Base-by-base conservation (phyloP, 257 asterid species). In the Catharanthus roseus region DNA sequence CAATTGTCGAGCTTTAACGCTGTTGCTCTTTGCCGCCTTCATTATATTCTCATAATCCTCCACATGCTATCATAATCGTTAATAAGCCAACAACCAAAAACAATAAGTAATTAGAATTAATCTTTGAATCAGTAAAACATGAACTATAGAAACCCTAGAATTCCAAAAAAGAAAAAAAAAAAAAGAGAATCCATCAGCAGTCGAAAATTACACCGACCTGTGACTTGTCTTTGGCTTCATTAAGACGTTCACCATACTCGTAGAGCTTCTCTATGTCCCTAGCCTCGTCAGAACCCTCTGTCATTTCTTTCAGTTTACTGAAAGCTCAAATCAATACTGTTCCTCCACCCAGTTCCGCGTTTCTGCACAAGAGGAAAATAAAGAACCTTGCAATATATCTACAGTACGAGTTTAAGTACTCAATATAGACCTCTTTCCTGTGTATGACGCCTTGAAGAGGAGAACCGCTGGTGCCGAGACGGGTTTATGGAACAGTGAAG, bases 201-300 rank as follows among this genome's bases (percentile, higher is more conserved):
- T 53, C 29, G 6, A 70, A 72, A 74, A 74, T n/a, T 69, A 61
- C 67, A 64, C 31, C 77, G 53, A 88, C 98, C 98, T 86, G 86
- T 41, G 92, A 88, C 87, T 90, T 92, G 84, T 92, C 98, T 81
- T 90, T 90, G 78, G 84, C 87, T 75, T 86, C 93, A 74, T 77
- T 90, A 75, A 92, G 96, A 45, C 92, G 90, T 62, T 84, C 98
- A 1, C 92, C 95, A 67, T 85, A 92, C 86, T 85, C 95, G 74
- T 92, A 92, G 62, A 92, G 96, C 83, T 92, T 90, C 80, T 88
- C 96, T 70, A 90, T 85, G 65, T 81, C 91, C 34, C 72, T 81
- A 53, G 90, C 83, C 58, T 88, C 96, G 77, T 82, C 89, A 70
- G 87, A 69, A 51, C 55, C 70, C 29, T 77, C 89, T 28, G 86